Base-by-base conservation (phyloP, 768 basidiomycete genomes). In the Boletus vermiculosoides region DNA sequence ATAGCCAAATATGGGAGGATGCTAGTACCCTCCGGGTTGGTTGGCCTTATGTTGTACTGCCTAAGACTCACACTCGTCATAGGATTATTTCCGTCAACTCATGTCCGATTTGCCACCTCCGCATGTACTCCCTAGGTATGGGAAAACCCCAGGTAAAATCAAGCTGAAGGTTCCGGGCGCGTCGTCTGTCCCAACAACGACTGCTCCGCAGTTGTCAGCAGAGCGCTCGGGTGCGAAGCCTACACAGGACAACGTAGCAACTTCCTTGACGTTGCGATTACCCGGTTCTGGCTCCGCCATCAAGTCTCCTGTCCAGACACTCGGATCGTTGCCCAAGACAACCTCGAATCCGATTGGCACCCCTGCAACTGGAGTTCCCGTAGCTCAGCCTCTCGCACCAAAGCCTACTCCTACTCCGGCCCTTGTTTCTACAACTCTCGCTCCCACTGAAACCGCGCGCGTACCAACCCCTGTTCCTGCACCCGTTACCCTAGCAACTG, bases 1-100 rank as follows among this genome's bases (percentile, higher is more conserved):
- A 88, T 66, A 91, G 88, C 28, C 80, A 73, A 54, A 90, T 94
- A 30, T 93, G 89, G 86, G 84, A 90, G 63, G 90, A 92, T 63
- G 90, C 92, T 20, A 67, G 79, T 20, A 71, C 76, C 4, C 80
- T 94, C 25, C 78, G 84, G 64, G 91, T 90, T 69, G 36, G 80
- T 74, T 45, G 30, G 48, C 6, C 46, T 41, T 54, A 39, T 37
- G 20, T 50, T 47, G 22, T 30, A 28, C 55, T 46, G 55, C 39
- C 52, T 45, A 40, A 49, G 45, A 49, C 58, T 65, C 52, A 64
- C 49, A 16, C 45, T 49, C 45, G 18, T 11, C 57, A 22, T 64
- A 93, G 91, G 84, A 89, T 52, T 76, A 83, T 63, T 92, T 92
- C 68, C 83, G 83, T 25, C 79, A 83, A 61, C 71, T 92, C 16